These are phyloP conservation scores for Trichoderma simmonsii DNA, from an alignment of 2,329 filamentous ascomycete species.

Conservation along the genomic window DNA sequence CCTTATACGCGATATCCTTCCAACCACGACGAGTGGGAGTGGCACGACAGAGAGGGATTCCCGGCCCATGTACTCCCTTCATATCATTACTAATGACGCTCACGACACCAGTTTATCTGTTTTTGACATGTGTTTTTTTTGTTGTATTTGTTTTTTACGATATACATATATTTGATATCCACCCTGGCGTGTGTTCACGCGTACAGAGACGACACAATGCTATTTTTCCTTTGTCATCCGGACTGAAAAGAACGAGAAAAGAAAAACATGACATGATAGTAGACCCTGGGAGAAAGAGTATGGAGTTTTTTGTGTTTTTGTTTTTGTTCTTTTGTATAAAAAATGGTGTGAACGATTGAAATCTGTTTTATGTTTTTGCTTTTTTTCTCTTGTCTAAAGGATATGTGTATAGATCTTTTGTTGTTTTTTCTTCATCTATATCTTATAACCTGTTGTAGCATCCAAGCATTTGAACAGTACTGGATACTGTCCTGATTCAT, in stretches of 20 bases:
- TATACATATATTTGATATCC: not conserved
- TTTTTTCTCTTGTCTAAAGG: not conserved
- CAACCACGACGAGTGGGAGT: constrained; percentile 31
- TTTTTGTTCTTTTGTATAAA: not conserved
- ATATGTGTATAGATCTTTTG: not conserved
- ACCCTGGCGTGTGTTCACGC: constrained; percentile 6
- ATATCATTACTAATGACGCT: not conserved
- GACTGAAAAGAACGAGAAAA: not conserved
- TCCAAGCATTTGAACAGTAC: not conserved
- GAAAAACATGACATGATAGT: constrained; percentile 11
- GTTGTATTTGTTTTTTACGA: not conserved
- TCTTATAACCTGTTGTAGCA: not conserved
- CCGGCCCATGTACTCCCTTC: constrained; percentile 20
- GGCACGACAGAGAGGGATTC: constrained; percentile 36
- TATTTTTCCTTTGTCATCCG: not conserved
- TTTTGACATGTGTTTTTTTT: not conserved
- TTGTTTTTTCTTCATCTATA: not conserved
- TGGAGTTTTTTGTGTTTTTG: not conserved
- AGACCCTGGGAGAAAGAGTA: not conserved
- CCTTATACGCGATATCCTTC: constrained; percentile 9
- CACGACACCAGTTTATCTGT: not conserved
- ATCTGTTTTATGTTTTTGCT: not conserved
- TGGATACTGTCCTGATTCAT: not conserved
- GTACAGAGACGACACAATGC: not conserved
- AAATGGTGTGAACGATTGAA: constrained; percentile 4